Evolutionary conservation across 257 asterid species (phyloP).

Genomic region (Petunia axillaris): DNA sequence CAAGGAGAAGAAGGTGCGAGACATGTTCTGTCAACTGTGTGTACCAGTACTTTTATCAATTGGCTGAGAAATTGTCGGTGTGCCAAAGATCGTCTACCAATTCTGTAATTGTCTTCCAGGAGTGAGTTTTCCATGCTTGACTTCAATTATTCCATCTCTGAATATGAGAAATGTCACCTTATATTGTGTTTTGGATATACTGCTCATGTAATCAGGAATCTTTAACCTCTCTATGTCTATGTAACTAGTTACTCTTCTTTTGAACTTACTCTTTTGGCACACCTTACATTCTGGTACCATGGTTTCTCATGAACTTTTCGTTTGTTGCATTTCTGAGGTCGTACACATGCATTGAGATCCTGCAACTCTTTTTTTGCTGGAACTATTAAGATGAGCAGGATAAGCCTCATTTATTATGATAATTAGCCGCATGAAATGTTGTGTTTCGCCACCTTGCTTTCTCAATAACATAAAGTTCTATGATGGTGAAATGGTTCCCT

Average conservation of each 20-base stretch:
- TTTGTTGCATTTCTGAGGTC: neutral
- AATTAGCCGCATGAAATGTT: neutral
- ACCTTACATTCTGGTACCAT: neutral
- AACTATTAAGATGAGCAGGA: neutral
- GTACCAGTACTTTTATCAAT: neutral
- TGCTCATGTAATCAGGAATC: neutral
- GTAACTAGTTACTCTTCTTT: neutral
- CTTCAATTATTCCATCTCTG: neutral
- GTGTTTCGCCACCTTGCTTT: neutral
- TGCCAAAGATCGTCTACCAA: neutral
- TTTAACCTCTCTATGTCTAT: neutral
- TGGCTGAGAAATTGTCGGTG: neutral
- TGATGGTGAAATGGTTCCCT: no score
- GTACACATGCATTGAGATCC: neutral
- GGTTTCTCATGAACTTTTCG: neutral
- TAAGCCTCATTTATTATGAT: neutral
- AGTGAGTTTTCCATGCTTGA: neutral
- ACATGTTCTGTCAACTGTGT: neutral
- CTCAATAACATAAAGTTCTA: no score
- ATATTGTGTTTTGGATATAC: neutral
- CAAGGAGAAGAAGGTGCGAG: constrained; percentile 6
- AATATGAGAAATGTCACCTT: neutral
- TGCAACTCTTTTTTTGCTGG: neutral
- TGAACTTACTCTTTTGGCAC: neutral
- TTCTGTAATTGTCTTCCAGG: neutral